Evolutionary conservation across 768 basidiomycete species (phyloP), one percentile per base, ranked within the genome.

Genomic region (Pleurotus tuber-regium): DNA sequence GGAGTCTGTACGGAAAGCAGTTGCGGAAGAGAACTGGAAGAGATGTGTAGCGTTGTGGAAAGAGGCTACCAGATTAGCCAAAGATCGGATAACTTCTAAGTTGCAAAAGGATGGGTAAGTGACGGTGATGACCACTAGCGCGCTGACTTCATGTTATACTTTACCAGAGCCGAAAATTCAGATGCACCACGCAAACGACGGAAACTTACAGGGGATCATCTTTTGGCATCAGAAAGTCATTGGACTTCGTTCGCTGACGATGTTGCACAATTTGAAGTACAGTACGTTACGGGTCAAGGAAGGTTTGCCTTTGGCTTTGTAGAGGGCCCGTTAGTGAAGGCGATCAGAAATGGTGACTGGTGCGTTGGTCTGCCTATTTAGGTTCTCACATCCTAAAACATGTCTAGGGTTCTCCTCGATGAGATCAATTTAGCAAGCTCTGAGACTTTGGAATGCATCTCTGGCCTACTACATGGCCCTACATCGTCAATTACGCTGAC

Each of bases 231-330:
- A 1, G 76, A 71, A 24, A 69, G 66, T 2, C 70, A 70, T 23
- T 98, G 95, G 95, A 68, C 70, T 14, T 65, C 69, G 0, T 92
- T 97, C 57, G 75, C 83, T 51, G 70, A 58, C 25, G 82, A 85
- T 18, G 80, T 96, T 4, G 74, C 80, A 26, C 83, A 86, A 25
- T 99, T 99, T 57, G 90, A 96, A 57, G 73, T 87, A 1, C 91
- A 95, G 59, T 87, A 95, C 64, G 84, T 93, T n/a, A 83, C 83
- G 51, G 87, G 86, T 43, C 87, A 89, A 59, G 86, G 90, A 23
- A 94, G 90, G 63, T 89, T 97, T 61, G 89, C 94, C 0, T 98
- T 98, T 62, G 84, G 85, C 7, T 98, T 98, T 60, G 86, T 98
- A 1, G 97, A 99, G 63, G 97, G 96, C 0, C 95, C 97, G 10